Evolutionary conservation across 2,329 filamentous ascomycete genomes (phyloP).

Genomic region (Thielaviopsis musarum): DNA sequence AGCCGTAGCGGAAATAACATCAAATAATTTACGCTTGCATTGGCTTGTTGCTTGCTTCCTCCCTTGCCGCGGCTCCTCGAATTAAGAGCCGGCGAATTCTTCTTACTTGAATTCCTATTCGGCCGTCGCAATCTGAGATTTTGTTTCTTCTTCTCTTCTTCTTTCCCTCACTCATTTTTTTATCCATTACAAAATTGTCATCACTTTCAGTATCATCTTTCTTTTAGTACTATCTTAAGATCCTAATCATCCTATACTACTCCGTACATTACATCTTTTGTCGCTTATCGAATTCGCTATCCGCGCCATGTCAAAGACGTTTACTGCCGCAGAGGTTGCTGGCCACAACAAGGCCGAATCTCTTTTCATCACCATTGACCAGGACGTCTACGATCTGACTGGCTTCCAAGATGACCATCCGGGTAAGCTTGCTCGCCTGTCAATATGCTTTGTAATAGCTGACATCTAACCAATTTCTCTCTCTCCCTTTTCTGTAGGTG

Average conservation of each 20-base stretch:
- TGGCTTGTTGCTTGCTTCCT: neutral
- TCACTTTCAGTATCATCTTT: neutral
- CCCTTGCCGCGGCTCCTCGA: neutral
- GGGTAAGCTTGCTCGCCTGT: constrained; percentile 30
- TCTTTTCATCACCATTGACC: constrained; percentile 81
- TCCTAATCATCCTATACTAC: neutral
- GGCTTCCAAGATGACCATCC: constrained; percentile 76
- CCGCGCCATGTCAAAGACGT: constrained; percentile 66
- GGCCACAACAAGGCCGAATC: constrained; percentile 77
- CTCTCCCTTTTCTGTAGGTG: constrained; percentile 23
- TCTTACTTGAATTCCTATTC: neutral
- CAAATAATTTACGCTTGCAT: neutral
- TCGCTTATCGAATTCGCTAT: neutral
- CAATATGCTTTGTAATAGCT: neutral
- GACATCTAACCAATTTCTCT: constrained; percentile 2
- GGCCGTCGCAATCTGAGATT: neutral
- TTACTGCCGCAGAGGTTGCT: constrained; percentile 70
- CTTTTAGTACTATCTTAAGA: neutral
- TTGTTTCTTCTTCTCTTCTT: neutral
- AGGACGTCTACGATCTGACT: constrained; percentile 90
- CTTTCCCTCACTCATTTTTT: neutral
- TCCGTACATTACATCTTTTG: neutral
- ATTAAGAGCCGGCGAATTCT: neutral
- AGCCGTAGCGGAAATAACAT: too few species aligned
- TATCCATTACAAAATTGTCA: neutral